These are phyloP conservation scores for Ascochyta koolunga DNA, from an alignment of 2,329 filamentous ascomycete genomes.

Conservation along the genomic window DNA sequence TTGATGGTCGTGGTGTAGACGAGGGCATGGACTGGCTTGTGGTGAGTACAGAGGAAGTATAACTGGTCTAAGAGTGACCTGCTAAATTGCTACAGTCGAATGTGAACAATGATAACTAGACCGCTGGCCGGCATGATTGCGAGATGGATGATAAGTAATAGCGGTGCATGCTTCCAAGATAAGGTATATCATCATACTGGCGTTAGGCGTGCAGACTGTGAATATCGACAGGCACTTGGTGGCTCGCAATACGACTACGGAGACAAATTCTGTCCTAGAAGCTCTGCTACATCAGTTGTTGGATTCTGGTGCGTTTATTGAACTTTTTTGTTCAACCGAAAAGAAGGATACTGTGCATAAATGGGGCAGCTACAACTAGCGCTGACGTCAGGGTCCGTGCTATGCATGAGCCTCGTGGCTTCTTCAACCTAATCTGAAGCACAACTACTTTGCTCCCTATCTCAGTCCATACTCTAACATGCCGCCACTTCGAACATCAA, in stretches of 20 bases:
- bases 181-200: constrained; percentile 30
- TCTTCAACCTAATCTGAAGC: too few relatives aligned
- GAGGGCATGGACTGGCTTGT: constrained; percentile 99
- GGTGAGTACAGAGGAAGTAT: constrained; percentile 60
- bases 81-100: constrained; percentile 13
- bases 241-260: background rate
- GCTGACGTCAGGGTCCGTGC: constrained; percentile 5
- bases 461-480: constrained; percentile 30
- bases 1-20: constrained; percentile 90
- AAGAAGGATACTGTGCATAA: background rate
- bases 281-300: background rate
- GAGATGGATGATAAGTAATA: constrained; percentile 11
- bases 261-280: background rate
- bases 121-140: constrained; percentile 6
- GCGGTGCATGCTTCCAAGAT: constrained; percentile 9
- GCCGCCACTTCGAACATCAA: constrained; percentile 46
- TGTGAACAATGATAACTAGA: constrained; percentile 9
- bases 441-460: too few relatives aligned
- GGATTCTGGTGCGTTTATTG: background rate
- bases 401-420: background rate
- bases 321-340: background rate
- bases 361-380: background rate
- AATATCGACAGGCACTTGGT: constrained; percentile 4
- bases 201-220: constrained; percentile 23
- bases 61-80: background rate